Percentiles rank a stretch among this genome's conserved stretches.
These are phyloP conservation scores for Nothophaeocryptopus gaeumannii DNA, from an alignment of 2,329 filamentous ascomycete genomes.

Conservation along the genomic window DNA sequence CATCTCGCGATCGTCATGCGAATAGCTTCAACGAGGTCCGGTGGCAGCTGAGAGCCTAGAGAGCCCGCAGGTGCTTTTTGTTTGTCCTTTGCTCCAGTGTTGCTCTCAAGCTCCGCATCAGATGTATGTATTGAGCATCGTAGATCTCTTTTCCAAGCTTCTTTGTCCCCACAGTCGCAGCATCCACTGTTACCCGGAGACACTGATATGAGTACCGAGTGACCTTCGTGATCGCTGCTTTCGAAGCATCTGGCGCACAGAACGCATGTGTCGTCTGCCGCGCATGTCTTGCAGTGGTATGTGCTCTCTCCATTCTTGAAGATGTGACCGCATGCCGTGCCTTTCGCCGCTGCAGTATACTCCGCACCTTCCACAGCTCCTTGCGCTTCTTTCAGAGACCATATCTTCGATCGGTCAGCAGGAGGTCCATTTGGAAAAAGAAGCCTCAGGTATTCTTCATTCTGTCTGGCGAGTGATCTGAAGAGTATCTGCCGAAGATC, in stretches of 20 bases:
- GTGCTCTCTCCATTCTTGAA: constrained; percentile 92
- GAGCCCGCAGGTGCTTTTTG: constrained; percentile 35
- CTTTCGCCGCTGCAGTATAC: constrained; percentile 85
- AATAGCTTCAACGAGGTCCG: constrained; percentile 73
- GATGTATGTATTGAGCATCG: constrained; percentile 88
- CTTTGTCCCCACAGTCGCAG: constrained; percentile 93
- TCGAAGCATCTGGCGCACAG: constrained; percentile 94
- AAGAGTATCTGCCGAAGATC: constrained; percentile 79
- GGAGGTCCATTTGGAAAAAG: constrained; percentile 73
- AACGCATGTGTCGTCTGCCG: constrained; percentile 90
- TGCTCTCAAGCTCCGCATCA: constrained; percentile 35
- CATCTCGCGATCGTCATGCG: constrained; percentile 80
- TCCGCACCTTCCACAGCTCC: constrained; percentile 91
- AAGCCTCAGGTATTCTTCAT: constrained; percentile 68
- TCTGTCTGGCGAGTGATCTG: constrained; percentile 76
- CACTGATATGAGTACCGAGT: constrained; percentile 84
- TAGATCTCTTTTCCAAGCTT: constrained; percentile 86
- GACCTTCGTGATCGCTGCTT: constrained; percentile 87
- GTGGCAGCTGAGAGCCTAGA: constrained; percentile 54
- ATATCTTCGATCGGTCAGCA: constrained; percentile 35
- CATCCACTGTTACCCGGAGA: constrained; percentile 91
- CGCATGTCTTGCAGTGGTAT: constrained; percentile 92
- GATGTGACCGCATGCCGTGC: constrained; percentile 94
- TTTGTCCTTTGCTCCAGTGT: constrained; percentile 54
- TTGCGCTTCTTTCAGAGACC: constrained; percentile 83